These are phyloP conservation scores for Draba incana DNA, from an alignment of 345 rosid genomes.

Conservation along the genomic window DNA sequence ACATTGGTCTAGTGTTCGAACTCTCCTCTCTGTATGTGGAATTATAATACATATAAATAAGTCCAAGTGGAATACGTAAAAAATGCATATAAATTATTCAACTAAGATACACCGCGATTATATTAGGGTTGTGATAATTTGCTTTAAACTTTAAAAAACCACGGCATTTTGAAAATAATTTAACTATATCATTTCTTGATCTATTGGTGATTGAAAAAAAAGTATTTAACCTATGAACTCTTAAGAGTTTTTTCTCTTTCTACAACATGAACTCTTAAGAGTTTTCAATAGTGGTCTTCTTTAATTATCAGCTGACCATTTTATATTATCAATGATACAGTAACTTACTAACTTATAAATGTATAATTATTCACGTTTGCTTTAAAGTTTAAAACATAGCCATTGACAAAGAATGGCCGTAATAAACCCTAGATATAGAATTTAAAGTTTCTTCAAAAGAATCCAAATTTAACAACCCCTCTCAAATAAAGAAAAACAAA, in stretches of 20 bases:
- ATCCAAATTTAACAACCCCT: slow-evolving; percentile 23
- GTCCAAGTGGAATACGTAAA: no score
- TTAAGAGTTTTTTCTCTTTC: no score
- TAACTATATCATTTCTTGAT: not conserved
- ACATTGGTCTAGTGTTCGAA: no score
- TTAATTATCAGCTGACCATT: no score
- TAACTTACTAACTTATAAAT: no score
- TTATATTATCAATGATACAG: no score
- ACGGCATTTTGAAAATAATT: not conserved
- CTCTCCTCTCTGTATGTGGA: no score
- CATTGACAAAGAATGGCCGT: slow-evolving; percentile 14
- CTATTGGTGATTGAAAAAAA: not conserved
- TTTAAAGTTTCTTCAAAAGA: slow-evolving; percentile 32
- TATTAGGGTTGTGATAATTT: not conserved
- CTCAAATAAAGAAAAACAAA: no score
- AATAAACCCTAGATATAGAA: slow-evolving; percentile 17
- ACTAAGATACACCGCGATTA: slow-evolving; percentile 1
- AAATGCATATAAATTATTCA: not conserved
- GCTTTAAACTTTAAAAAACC: not conserved
- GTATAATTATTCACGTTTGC: not conserved
- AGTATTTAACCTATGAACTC: not conserved
- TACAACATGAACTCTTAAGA: no score
- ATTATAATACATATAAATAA: no score
- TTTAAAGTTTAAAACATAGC: not conserved
- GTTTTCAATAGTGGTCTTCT: not conserved